phyloP scores from a whole-genome alignment of 306 rosid genomes.

The Quercus alba region DNA sequence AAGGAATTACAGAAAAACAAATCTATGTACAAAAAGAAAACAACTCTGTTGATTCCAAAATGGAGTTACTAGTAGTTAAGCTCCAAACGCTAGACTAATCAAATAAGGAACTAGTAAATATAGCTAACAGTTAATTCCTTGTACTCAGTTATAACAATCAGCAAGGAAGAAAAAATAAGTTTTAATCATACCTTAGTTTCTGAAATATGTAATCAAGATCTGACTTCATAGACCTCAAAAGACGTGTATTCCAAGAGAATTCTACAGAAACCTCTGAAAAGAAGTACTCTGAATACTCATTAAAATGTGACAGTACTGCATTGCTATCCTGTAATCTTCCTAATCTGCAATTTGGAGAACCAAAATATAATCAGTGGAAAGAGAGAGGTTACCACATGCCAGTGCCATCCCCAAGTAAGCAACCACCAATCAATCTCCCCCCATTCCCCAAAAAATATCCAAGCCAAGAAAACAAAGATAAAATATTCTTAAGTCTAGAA shows the following conservation, averaged over 20 bases:
- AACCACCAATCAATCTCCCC: too few relatives aligned
- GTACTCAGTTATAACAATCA: not conserved
- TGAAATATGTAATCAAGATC: slow-evolving; percentile 90
- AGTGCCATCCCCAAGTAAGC: not conserved
- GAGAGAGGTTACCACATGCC: not conserved
- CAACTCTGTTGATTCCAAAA: too few relatives aligned
- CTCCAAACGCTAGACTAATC: rapidly evolving
- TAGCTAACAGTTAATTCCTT: too few relatives aligned
- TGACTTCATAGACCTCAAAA: slow-evolving; percentile 67
- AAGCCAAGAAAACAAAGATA: not conserved
- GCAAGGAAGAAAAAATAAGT: not conserved
- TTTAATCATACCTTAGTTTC: slow-evolving; percentile 61
- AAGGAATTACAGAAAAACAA: too few relatives aligned
- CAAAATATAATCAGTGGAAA: not conserved
- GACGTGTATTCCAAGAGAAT: slow-evolving; percentile 55
- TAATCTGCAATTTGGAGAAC: slow-evolving; percentile 45
- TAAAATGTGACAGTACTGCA: slow-evolving; percentile 85
- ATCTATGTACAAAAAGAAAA: too few relatives aligned
- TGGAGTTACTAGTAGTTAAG: too few relatives aligned
- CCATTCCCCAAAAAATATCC: too few relatives aligned
- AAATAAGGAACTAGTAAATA: too few relatives aligned
- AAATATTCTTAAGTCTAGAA: not conserved
- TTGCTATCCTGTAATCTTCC: slow-evolving; percentile 98
- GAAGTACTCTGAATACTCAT: slow-evolving; percentile 78
- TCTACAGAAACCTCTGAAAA: slow-evolving; percentile 73